Conservation (phyloP, 2,329 filamentous ascomycete genomes). For the Phyllosticta citrichinensis region DNA sequence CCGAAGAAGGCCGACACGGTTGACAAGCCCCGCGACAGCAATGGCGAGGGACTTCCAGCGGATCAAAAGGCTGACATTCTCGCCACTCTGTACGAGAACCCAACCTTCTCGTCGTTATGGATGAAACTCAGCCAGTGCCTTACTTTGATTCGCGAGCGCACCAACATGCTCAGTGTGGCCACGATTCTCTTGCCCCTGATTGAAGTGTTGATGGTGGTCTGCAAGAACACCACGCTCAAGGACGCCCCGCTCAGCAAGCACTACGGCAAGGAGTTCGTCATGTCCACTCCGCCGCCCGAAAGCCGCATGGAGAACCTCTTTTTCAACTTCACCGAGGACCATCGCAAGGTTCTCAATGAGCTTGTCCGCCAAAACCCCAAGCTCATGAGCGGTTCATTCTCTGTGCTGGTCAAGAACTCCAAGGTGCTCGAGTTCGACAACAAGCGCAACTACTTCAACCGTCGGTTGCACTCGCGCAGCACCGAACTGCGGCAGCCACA, state of each 20-base stretch:
- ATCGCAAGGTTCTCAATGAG: conserved; percentile 95
- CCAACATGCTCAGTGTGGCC: conserved; percentile 94
- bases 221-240: conserved; percentile 86
- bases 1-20: conserved; percentile 56
- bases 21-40: conserved; percentile 31
- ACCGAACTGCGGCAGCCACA: conserved; percentile 62
- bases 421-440: conserved; percentile 99
- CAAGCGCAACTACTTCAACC: conserved; percentile 97
- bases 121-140: conserved; percentile 83
- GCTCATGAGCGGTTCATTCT: conserved; percentile 97
- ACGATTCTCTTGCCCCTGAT: conserved; percentile 91
- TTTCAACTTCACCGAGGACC: conserved; percentile 95
- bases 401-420: conserved; percentile 91
- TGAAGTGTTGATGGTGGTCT: conserved; percentile 96
- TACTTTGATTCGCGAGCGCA: conserved; percentile 75
- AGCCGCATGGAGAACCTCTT: conserved; percentile 80
- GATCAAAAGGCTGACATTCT: conserved; percentile 76
- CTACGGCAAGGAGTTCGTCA: conserved; percentile 53
- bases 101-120: conserved; percentile 86
- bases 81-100: conserved; percentile 78
- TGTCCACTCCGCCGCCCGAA: conserved; percentile 70
- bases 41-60: conserved; percentile 43
- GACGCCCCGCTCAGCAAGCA: conserved; percentile 45
- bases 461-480: conserved; percentile 71
- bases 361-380: conserved; percentile 94